A percentile compares a stretch with the other conserved stretches of the same genome.
phyloP scores from a whole-genome alignment of 495 filamentous ascomycete species.

The Xylaria sp. region DNA sequence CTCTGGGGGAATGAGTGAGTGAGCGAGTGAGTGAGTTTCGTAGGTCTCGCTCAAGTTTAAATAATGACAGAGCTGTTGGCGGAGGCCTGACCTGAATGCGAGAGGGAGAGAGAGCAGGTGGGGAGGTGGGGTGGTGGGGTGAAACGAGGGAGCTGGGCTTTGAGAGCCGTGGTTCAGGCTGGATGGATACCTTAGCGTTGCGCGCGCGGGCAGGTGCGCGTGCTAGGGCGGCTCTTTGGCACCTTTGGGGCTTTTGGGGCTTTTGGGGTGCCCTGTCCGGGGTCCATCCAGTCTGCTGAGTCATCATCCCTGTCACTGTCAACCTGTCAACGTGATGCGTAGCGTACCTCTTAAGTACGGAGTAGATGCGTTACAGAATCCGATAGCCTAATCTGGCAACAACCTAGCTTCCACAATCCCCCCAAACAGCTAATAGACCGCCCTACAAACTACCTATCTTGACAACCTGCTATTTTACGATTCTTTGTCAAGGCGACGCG shows the following conservation, averaged over 20 bases:
- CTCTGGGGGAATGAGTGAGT: background rate
- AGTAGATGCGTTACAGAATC: background rate
- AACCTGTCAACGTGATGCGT: background rate
- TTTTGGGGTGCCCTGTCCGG: background rate
- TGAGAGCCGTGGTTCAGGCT: background rate
- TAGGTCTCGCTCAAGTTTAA: background rate
- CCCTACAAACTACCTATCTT: slow-evolving; percentile 12
- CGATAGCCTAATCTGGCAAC: slow-evolving; percentile 39
- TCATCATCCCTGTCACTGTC: slow-evolving; percentile 10
- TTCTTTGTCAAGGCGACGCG: background rate
- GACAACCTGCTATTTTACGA: background rate
- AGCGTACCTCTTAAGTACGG: no score
- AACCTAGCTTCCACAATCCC: slow-evolving; percentile 33
- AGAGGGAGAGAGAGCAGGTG: slow-evolving; percentile 18
- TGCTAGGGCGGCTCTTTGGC: background rate
- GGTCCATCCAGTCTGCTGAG: slow-evolving; percentile 8
- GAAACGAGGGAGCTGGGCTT: slow-evolving; percentile 13
- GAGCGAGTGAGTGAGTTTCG: background rate
- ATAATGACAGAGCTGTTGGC: background rate
- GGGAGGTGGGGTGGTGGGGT: slow-evolving; percentile 30
- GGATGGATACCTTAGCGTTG: no score
- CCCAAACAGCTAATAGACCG: slow-evolving; percentile 22
- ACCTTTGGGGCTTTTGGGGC: no score
- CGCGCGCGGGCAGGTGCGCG: background rate
- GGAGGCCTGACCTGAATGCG: background rate